A percentile compares a stretch with the other conserved stretches of the same genome.
phyloP scores from a whole-genome alignment of 2,329 filamentous ascomycete species.

The Chaetomiaceae sp. region DNA sequence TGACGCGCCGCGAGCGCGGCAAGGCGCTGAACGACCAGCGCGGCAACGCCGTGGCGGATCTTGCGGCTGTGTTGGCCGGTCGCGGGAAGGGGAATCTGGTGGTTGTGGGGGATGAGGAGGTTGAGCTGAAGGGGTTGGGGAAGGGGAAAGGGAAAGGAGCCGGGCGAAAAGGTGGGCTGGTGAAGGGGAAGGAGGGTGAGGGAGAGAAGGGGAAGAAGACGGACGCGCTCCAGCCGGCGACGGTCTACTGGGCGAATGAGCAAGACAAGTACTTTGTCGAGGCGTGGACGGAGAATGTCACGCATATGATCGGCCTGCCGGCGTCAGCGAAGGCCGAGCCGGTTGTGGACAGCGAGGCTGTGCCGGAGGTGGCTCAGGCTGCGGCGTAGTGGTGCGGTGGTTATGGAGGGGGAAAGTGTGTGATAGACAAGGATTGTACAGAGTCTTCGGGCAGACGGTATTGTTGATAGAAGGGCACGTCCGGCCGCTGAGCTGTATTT shows the following conservation, averaged over 20 bases:
- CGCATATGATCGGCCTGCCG: conserved; percentile 40
- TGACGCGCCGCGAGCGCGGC: conserved; percentile 41
- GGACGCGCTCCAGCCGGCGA: conserved; percentile 29
- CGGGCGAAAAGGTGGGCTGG: background rate
- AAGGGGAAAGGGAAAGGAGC: background rate
- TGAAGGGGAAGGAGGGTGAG: background rate
- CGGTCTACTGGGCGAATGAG: conserved; percentile 47
- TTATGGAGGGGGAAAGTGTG: no score
- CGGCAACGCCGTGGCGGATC: conserved; percentile 56
- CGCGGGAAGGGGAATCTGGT: conserved; percentile 47
- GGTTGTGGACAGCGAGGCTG: background rate
- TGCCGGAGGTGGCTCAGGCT: background rate
- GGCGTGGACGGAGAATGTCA: conserved; percentile 48
- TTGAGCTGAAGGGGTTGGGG: background rate
- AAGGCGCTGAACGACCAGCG: conserved; percentile 53
- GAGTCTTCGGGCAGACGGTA: no score
- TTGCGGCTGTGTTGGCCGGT: conserved; percentile 52
- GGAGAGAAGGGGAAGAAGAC: background rate
- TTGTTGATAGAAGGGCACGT: no score
- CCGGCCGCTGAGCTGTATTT: no score
- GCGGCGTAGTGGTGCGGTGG: background rate
- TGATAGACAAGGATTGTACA: background rate
- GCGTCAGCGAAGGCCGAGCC: background rate
- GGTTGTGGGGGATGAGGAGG: conserved; percentile 15
- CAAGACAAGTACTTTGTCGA: conserved; percentile 42